phyloP scores from a whole-genome alignment of 768 basidiomycete species.

The Strobilomyces dryophilus region DNA sequence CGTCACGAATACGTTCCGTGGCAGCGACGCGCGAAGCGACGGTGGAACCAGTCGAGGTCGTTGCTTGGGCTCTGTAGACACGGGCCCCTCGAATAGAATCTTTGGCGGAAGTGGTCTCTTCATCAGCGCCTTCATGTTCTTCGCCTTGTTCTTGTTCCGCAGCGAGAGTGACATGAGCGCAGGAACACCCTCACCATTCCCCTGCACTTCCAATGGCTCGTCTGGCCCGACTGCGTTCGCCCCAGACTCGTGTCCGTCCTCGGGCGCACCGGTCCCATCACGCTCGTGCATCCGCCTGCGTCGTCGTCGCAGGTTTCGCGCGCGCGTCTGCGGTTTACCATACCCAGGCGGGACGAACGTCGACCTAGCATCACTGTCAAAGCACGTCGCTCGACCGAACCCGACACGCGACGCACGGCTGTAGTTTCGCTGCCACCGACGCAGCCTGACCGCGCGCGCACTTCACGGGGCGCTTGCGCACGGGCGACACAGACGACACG shows the following conservation, averaged over 20 bases:
- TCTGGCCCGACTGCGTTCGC: slow-evolving; percentile 35
- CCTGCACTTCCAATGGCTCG: neutral
- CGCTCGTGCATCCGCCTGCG: slow-evolving; percentile 38
- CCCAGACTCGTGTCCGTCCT: slow-evolving; percentile 32
- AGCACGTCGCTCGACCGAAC: neutral
- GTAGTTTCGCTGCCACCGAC: slow-evolving; percentile 1
- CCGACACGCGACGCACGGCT: slow-evolving; percentile 5
- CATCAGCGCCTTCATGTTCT: slow-evolving; percentile 57
- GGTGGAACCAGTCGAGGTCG: slow-evolving; percentile 52
- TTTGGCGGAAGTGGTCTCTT: slow-evolving; percentile 40
- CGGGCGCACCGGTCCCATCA: slow-evolving; percentile 8
- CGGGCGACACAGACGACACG: neutral
- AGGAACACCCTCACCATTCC: neutral
- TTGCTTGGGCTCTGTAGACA: neutral
- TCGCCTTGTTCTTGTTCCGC: slow-evolving; percentile 73
- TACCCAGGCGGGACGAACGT: slow-evolving; percentile 50
- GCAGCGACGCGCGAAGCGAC: slow-evolving; percentile 55
- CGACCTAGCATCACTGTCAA: slow-evolving; percentile 1
- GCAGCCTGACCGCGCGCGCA: neutral
- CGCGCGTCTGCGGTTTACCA: slow-evolving; percentile 54
- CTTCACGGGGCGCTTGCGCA: slow-evolving; percentile 3
- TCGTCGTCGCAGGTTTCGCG: slow-evolving; percentile 55
- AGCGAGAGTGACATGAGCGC: slow-evolving; percentile 44
- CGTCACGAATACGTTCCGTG: slow-evolving; percentile 64
- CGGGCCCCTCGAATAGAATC: slow-evolving; percentile 44